Base-by-base conservation (phyloP, 1,284 basidiomycete genomes). In the Rhizoctonia solani region DNA sequence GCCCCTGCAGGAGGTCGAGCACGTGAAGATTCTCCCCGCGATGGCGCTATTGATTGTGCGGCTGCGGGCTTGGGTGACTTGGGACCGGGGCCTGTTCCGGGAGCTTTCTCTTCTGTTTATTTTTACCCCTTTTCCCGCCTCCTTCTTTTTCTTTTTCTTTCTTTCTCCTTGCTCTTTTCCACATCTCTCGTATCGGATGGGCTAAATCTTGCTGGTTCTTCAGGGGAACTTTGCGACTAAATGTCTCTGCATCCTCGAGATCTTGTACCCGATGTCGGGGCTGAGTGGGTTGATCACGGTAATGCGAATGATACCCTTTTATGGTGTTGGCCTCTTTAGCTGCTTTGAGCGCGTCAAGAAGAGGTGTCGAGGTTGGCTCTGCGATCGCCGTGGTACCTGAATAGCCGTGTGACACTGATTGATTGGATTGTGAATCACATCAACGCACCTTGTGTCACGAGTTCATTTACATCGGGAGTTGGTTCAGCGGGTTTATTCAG, bases 291-390 rank as follows among this genome's bases (percentile, higher is more conserved):
- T 63, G 65, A 9, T 71, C 67, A 21, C 68, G 69, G 23, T 71
- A 54, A 19, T 69, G 52, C 56, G 86, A 79, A 70, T 87, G 87
- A 19, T 85, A 79, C 69, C 88, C 87, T 73, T 85, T 88, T 73
- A 90, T 88, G 70, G 84, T 86, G 72, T 85, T 82, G 0, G 87
- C 87, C 3, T 82, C 82, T 74, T 88, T 90, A 76, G 92, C 88
- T 0, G 88, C 88, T 72, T 90, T 91, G 65, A 97, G 83, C 1
- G 93, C 92, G 73, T 95, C 93, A 34, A 97, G 84, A 25, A 96
- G 82, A 0, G 94, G 94, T 0, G 94, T 96, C 0, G 89, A 89
- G 68, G 87, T 92, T 0, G 91, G 89, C 30, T 78, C 80, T 1
- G 85, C 80, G 0, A 80, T 76, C 0, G 83, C 80, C 3, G 80